Evolutionary conservation across 768 basidiomycete species (phyloP).

Genomic region (Lanmaoa pseudosensibilis): DNA sequence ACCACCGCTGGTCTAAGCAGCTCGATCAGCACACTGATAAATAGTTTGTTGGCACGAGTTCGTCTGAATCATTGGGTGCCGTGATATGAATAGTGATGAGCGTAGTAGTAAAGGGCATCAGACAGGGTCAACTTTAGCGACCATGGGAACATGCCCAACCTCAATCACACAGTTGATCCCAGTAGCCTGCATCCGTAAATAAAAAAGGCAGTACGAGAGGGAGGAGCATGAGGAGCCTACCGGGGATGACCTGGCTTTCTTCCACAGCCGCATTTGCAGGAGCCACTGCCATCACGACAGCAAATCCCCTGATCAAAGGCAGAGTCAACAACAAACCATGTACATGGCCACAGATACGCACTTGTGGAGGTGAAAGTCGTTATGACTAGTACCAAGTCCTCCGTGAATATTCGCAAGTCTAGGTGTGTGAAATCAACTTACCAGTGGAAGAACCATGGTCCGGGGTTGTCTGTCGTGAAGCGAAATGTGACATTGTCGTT

Average conservation of each 20-base stretch:
- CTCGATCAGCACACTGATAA: neutral
- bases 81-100: neutral
- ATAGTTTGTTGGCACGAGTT: neutral
- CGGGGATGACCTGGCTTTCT: conserved; percentile 9
- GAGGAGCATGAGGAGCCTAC: conserved; percentile 1
- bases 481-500: conserved; percentile 49
- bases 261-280: neutral
- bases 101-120: neutral
- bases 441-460: conserved; percentile 26
- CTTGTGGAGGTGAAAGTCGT: conserved; percentile 21
- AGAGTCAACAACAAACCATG: neutral
- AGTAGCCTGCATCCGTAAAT: conserved; percentile 3
- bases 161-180: conserved; percentile 6
- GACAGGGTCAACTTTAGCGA: neutral
- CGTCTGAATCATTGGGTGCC: too few species aligned
- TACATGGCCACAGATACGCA: conserved; percentile 4
- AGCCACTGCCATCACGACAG: conserved; percentile 20
- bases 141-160: neutral
- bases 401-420: neutral
- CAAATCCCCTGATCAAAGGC: conserved; percentile 17
- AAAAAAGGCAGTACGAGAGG: neutral
- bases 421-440: neutral
- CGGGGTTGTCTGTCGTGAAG: conserved; percentile 63
- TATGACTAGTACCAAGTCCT: conserved; percentile 14
- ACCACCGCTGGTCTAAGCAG: too few species aligned